phyloP scores from a whole-genome alignment of 2,329 filamentous ascomycete genomes.

The Claviceps arundinis region DNA sequence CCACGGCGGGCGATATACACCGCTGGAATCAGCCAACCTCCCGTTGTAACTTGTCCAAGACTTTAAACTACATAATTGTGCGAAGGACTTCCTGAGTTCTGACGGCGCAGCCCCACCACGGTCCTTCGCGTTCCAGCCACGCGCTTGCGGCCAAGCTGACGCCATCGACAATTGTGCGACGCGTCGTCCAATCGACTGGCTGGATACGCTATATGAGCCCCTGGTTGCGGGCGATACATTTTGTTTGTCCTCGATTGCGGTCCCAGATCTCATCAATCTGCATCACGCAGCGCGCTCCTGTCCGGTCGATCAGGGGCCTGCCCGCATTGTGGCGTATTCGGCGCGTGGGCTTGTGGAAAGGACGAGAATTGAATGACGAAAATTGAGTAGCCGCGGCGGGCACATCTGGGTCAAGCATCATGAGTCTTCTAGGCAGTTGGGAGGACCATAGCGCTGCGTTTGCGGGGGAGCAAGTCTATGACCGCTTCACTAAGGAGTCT shows the following conservation, averaged over 20 bases:
- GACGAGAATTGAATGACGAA: too few relatives aligned
- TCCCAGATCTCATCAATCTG: not conserved
- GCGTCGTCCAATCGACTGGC: not conserved
- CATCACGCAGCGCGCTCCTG: not conserved
- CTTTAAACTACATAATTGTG: too few relatives aligned
- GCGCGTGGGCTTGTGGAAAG: too few relatives aligned
- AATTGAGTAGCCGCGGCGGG: too few relatives aligned
- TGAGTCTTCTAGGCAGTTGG: too few relatives aligned
- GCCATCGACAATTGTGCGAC: not conserved
- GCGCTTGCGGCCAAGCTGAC: not conserved
- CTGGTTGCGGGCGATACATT: too few relatives aligned
- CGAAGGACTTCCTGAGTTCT: not conserved
- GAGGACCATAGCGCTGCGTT: not conserved
- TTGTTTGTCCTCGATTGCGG: conserved; percentile 1
- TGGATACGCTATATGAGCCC: not conserved
- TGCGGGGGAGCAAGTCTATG: not conserved
- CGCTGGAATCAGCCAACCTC: not conserved
- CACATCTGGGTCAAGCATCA: too few relatives aligned
- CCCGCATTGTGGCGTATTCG: too few relatives aligned
- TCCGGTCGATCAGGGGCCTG: too few relatives aligned
- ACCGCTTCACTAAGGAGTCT: not conserved
- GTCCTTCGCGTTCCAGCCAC: not conserved
- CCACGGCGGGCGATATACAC: not conserved
- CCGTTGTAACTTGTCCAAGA: not conserved
- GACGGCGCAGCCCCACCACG: conserved; percentile 2